Conservation (phyloP, 441 rosid genomes). For the Erodium moschatum region DNA sequence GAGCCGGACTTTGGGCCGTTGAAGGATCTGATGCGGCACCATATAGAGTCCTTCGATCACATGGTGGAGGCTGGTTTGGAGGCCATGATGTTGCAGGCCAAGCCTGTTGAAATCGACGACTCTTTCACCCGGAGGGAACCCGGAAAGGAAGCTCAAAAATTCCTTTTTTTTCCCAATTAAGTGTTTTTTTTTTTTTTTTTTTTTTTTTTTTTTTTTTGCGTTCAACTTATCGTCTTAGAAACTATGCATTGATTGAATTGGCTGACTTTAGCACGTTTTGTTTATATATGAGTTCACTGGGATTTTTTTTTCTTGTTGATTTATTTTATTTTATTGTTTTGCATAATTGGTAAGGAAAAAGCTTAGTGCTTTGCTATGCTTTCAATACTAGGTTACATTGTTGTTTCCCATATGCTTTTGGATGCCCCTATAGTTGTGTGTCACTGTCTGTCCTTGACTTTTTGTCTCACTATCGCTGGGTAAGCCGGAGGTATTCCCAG, state of each 20-base stretch:
- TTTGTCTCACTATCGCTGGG: constrained; percentile 48
- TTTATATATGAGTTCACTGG: neutral
- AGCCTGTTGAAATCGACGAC: constrained; percentile 48
- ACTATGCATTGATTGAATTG: neutral
- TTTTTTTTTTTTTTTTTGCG: neutral
- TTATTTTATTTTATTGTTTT: neutral
- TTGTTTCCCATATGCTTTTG: neutral
- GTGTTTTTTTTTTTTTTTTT: neutral
- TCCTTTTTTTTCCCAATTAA: constrained; percentile 56
- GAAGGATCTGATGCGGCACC: constrained; percentile 64
- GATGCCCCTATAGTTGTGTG: neutral
- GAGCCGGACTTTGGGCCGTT: constrained; percentile 38
- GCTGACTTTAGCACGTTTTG: no score
- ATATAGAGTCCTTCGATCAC: constrained; percentile 76
- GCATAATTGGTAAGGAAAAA: neutral
- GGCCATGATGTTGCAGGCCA: constrained; percentile 50
- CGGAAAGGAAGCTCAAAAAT: constrained; percentile 42
- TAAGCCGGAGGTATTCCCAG: constrained; percentile 46
- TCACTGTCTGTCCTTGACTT: constrained; percentile 42
- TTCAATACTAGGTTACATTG: neutral
- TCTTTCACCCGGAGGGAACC: no score
- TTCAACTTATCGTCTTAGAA: neutral
- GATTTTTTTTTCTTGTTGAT: neutral
- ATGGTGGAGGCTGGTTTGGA: constrained; percentile 64
- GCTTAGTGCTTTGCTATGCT: neutral